phyloP scores from a whole-genome alignment of 192 early-diverging fungal species.

The Coemansia sp. region DNA sequence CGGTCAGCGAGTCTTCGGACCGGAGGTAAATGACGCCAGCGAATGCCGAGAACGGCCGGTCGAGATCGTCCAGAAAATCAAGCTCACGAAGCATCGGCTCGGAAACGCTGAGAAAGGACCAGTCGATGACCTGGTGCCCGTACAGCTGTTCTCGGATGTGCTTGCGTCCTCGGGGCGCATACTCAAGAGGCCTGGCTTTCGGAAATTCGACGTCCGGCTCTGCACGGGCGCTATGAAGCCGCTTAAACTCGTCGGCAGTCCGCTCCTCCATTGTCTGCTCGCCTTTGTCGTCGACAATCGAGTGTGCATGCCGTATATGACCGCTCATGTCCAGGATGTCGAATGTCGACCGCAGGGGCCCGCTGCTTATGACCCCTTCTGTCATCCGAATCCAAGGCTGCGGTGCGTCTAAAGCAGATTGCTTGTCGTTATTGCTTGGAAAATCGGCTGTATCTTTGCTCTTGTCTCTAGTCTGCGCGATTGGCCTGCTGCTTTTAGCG shows the following conservation, averaged over 20 bases:
- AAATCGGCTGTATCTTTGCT: not conserved
- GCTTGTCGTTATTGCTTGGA: not conserved
- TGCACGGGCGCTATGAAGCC: conserved; percentile 12
- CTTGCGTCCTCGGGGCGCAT: conserved; percentile 16
- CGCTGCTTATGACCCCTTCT: conserved; percentile 3
- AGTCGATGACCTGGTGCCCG: conserved; percentile 16
- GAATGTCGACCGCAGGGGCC: conserved; percentile 1
- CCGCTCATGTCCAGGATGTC: conserved; percentile 5
- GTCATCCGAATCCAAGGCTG: conserved; percentile 30
- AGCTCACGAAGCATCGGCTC: conserved; percentile 30
- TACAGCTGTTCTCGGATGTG: conserved; percentile 16
- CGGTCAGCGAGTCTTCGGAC: conserved; percentile 35
- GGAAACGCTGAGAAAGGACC: conserved; percentile 10
- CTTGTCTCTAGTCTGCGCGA: not conserved
- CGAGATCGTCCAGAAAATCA: conserved; percentile 39
- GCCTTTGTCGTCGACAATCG: conserved; percentile 30
- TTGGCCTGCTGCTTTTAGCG: not conserved
- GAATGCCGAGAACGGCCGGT: conserved; percentile 33
- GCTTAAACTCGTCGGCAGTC: conserved; percentile 17
- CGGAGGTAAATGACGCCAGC: conserved; percentile 38
- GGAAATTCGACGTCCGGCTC: conserved; percentile 25
- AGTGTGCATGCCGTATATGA: not conserved
- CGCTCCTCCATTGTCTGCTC: conserved; percentile 16
- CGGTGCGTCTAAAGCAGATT: not conserved
- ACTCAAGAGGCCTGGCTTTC: conserved; percentile 7